These are phyloP conservation scores for Rhexocercosporidium sp. DNA, from an alignment of 2,329 filamentous ascomycete species.

Conservation along the genomic window DNA sequence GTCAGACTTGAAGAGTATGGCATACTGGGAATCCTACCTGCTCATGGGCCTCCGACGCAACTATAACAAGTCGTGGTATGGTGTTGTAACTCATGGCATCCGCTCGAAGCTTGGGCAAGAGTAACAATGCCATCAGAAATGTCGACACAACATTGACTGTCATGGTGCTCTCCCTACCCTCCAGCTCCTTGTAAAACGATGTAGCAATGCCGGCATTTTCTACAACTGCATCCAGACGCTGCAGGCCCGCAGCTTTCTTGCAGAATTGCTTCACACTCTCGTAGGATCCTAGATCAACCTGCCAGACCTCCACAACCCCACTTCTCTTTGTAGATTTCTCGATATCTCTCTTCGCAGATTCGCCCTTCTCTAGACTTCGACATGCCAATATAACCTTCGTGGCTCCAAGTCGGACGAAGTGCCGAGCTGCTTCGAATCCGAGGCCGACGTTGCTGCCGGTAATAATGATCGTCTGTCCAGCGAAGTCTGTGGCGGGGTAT, in stretches of 20 bases:
- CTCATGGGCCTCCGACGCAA: slow-evolving; percentile 37
- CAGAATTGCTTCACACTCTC: slow-evolving; percentile 53
- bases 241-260: slow-evolving; percentile 43
- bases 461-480: slow-evolving; percentile 48
- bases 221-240: slow-evolving; percentile 51
- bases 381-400: slow-evolving; percentile 40
- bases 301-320: slow-evolving; percentile 50
- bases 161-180: slow-evolving; percentile 37
- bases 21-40: slow-evolving; percentile 27
- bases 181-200: slow-evolving; percentile 27
- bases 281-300: slow-evolving; percentile 54
- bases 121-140: slow-evolving; percentile 40
- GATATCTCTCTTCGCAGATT: slow-evolving; percentile 28
- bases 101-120: slow-evolving; percentile 38
- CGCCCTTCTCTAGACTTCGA: slow-evolving; percentile 29
- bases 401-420: slow-evolving; percentile 42
- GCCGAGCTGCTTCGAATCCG: slow-evolving; percentile 50
- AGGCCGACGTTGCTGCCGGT: slow-evolving; percentile 57
- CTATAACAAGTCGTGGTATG: slow-evolving; percentile 34
- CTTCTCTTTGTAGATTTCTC: slow-evolving; percentile 20
- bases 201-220: slow-evolving; percentile 44
- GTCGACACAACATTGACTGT: slow-evolving; percentile 43
- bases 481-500: slow-evolving; percentile 32
- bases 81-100: slow-evolving; percentile 30
- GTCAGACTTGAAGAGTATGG: background rate